Percentiles rank a stretch among this genome's conserved stretches.
Evolutionary conservation across 768 basidiomycete genomes (phyloP).

Genomic region (Kwoniella shandongensis): DNA sequence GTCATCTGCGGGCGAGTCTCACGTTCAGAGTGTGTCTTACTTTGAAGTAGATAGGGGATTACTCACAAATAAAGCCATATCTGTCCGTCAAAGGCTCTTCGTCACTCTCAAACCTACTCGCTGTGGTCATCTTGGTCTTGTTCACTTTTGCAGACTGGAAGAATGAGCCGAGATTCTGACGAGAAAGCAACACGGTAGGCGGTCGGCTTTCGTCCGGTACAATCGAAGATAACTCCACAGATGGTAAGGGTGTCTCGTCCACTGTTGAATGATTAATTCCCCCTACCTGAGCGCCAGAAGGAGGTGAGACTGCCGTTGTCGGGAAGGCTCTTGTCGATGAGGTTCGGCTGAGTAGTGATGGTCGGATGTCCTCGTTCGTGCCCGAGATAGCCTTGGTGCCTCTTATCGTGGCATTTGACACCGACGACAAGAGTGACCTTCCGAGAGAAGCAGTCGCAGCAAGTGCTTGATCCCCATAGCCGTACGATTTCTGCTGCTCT

Average conservation of each 20-base stretch:
- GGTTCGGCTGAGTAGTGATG: constrained; percentile 32
- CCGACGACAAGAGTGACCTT: constrained; percentile 33
- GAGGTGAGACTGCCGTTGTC: constrained; percentile 34
- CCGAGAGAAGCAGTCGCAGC: constrained; percentile 43
- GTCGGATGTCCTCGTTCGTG: constrained; percentile 20
- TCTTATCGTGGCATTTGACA: constrained; percentile 32
- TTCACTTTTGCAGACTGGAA: constrained; percentile 22
- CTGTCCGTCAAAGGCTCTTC: constrained; percentile 49
- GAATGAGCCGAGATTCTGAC: constrained; percentile 44
- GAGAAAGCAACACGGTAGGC: constrained; percentile 46
- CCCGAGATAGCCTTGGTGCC: constrained; percentile 14
- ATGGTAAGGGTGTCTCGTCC: constrained; percentile 23
- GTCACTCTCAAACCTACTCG: constrained; percentile 41
- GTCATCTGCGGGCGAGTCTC: constrained; percentile 30
- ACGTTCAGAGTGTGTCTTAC: not conserved
- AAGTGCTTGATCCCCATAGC: constrained; percentile 45
- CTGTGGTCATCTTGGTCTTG: constrained; percentile 25
- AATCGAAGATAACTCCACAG: constrained; percentile 47
- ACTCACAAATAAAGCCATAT: constrained; percentile 53
- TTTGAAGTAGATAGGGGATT: not conserved
- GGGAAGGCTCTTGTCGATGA: constrained; percentile 32
- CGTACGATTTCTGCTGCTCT: constrained; percentile 3
- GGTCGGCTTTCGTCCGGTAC: constrained; percentile 41
- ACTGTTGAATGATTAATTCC: constrained; percentile 21
- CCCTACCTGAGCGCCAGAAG: constrained; percentile 9